Conservation (phyloP, 331 rosid species). For the Acacia concinna region DNA sequence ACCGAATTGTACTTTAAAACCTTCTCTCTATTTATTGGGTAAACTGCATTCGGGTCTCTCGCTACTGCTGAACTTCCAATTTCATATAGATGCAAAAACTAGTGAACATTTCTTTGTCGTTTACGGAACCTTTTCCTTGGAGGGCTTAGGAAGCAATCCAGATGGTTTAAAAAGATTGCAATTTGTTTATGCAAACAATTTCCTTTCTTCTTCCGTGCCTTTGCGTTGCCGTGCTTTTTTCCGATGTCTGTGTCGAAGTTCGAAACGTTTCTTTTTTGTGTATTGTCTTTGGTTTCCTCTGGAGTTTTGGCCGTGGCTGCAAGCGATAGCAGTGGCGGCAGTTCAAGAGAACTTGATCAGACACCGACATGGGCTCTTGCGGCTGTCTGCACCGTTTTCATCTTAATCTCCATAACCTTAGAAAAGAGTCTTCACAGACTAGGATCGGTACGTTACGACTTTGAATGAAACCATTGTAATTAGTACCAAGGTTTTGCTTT, state of each 20-base stretch:
- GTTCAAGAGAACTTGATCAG: constrained; percentile 58
- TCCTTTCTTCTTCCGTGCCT: not conserved
- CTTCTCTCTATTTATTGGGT: not conserved
- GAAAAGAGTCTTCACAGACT: constrained; percentile 78
- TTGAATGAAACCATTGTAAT: not conserved
- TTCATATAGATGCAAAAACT: constrained; percentile 20
- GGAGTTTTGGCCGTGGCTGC: constrained; percentile 51
- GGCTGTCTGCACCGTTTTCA: constrained; percentile 71
- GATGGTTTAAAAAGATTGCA: not conserved
- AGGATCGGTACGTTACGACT: constrained; percentile 58
- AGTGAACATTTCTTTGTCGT: not conserved
- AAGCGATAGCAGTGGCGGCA: constrained; percentile 28
- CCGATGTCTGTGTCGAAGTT: constrained; percentile 24
- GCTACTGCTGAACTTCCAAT: not conserved
- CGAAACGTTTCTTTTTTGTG: constrained; percentile 24
- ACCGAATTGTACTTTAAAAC: not conserved
- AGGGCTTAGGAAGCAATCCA: not conserved
- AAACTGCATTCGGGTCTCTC: not conserved
- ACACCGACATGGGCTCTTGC: constrained; percentile 98
- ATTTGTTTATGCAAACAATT: not conserved
- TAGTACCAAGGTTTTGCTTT: not conserved
- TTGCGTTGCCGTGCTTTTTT: not conserved
- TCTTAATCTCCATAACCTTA: constrained; percentile 62
- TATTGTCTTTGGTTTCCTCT: constrained; percentile 31
- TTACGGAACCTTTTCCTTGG: not conserved